These are phyloP conservation scores for Umbellularia californica DNA, from an alignment of 164 flowering plant species.

Conservation along the genomic window DNA sequence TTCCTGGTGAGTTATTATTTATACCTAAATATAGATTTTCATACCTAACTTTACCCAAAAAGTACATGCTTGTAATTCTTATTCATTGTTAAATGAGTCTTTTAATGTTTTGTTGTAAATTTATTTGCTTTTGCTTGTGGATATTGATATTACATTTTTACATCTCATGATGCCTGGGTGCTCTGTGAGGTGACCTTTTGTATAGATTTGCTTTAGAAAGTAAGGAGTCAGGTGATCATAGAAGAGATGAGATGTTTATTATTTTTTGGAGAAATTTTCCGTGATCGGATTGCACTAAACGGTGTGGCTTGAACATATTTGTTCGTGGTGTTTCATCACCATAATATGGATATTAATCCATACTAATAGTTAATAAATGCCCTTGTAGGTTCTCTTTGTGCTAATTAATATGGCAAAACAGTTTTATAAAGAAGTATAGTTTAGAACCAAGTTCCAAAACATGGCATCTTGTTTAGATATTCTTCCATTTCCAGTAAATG, in stretches of 20 bases:
- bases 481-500: too few relatives aligned
- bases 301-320: neutral
- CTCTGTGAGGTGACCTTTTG: neutral
- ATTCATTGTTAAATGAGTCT: neutral
- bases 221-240: neutral
- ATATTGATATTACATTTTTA: neutral
- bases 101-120: neutral
- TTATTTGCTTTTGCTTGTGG: neutral
- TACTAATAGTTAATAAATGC: too few relatives aligned
- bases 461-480: too few relatives aligned
- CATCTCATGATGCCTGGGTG: neutral
- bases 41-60: neutral
- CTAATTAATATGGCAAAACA: too few relatives aligned
- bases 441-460: too few relatives aligned
- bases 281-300: too few relatives aligned
- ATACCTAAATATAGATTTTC: neutral
- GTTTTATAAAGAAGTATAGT: too few relatives aligned
- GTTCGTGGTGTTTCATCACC: neutral
- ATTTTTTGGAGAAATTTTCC: neutral
- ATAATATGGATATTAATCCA: neutral
- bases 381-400: neutral
- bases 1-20: conserved; percentile 56
- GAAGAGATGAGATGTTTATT: neutral
- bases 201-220: neutral
- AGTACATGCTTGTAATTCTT: neutral